phyloP scores from a whole-genome alignment of 768 basidiomycete species.

The Grammothele lineata region DNA sequence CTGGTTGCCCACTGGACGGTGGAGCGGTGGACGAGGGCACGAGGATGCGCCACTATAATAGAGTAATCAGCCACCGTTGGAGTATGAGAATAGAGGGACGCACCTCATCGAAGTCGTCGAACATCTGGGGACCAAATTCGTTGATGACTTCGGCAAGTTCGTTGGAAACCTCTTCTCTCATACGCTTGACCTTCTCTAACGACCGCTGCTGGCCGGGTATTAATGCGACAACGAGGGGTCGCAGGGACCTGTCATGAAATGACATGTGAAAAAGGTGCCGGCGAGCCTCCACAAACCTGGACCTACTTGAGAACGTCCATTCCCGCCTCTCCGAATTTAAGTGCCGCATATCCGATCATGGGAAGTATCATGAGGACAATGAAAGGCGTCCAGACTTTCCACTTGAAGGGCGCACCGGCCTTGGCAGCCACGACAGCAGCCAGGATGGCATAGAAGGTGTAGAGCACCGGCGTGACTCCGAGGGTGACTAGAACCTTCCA shows the following conservation, averaged over 20 bases:
- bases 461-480: slow-evolving; percentile 84
- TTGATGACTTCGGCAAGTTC: slow-evolving; percentile 83
- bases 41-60: slow-evolving; percentile 65
- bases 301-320: slow-evolving; percentile 94
- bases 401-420: slow-evolving; percentile 56
- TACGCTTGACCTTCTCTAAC: slow-evolving; percentile 69
- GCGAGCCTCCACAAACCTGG: background rate
- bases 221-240: slow-evolving; percentile 83
- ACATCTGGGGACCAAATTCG: slow-evolving; percentile 84
- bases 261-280: background rate
- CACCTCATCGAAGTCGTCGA: slow-evolving; percentile 83
- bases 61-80: background rate
- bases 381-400: slow-evolving; percentile 74
- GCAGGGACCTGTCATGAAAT: slow-evolving; percentile 72
- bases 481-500: slow-evolving; percentile 97
- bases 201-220: slow-evolving; percentile 85
- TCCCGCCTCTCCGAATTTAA: slow-evolving; percentile 97
- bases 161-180: slow-evolving; percentile 71
- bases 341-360: slow-evolving; percentile 85
- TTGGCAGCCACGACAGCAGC: slow-evolving; percentile 71
- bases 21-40: slow-evolving; percentile 83
- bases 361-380: slow-evolving; percentile 72
- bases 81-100: slow-evolving; percentile 15
- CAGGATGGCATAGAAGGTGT: slow-evolving; percentile 75
- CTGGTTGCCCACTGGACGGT: slow-evolving; percentile 69